phyloP scores from a whole-genome alignment of 2,329 filamentous ascomycete species.

The Lachnellula hyalina region DNA sequence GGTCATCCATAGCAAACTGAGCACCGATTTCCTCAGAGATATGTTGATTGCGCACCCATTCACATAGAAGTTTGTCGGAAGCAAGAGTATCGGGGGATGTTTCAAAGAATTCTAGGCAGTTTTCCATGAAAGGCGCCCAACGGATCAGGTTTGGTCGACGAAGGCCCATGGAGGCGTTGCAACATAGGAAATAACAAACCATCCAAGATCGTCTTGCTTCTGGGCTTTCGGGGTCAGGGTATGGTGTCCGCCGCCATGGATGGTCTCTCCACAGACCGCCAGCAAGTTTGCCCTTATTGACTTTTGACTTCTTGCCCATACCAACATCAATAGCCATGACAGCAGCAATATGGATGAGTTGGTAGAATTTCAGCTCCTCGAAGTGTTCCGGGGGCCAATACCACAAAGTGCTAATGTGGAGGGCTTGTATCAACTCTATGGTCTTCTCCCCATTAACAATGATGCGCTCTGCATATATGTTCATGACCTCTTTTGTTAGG shows the following conservation, averaged over 20 bases:
- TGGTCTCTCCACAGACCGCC: conserved; percentile 35
- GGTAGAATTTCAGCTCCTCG: conserved; percentile 44
- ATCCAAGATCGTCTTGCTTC: conserved; percentile 33
- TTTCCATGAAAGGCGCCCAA: conserved; percentile 39
- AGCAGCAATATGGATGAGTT: conserved; percentile 46
- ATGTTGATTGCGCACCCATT: conserved; percentile 39
- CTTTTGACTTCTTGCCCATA: conserved; percentile 30
- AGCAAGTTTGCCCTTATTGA: conserved; percentile 33
- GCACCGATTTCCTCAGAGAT: conserved; percentile 52
- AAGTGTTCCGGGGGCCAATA: conserved; percentile 45
- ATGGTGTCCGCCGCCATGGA: conserved; percentile 37
- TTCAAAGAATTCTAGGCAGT: conserved; percentile 40
- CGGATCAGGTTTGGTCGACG: conserved; percentile 41
- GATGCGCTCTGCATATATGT: conserved; percentile 42
- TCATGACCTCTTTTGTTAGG: conserved; percentile 44
- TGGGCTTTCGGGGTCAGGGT: conserved; percentile 30
- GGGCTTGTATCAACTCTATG: conserved; percentile 45
- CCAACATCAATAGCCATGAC: conserved; percentile 41
- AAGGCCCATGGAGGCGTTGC: conserved; percentile 39
- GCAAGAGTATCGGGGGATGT: conserved; percentile 35
- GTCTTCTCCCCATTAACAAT: conserved; percentile 46
- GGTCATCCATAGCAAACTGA: conserved; percentile 47
- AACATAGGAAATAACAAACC: conserved; percentile 32
- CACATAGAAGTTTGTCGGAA: conserved; percentile 37
- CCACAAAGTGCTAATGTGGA: conserved; percentile 44